Percentiles rank a stretch among this genome's conserved stretches.
Conservation (phyloP, 176 grass and related monocot genomes). For the Typha latifolia region DNA sequence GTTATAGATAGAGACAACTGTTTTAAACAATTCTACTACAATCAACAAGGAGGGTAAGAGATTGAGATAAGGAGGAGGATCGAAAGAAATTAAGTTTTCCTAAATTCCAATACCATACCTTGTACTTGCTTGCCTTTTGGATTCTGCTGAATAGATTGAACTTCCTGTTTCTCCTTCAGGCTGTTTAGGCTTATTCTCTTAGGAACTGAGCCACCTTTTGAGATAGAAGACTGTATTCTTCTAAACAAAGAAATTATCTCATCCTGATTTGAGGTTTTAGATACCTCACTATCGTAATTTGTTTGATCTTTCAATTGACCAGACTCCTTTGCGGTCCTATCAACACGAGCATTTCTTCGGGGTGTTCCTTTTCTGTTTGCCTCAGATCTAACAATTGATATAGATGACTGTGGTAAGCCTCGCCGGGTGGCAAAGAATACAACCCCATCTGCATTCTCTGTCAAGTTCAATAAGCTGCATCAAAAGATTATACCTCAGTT, state of each 20-base stretch:
- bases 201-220: constrained; percentile 19
- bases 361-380: constrained; percentile 15
- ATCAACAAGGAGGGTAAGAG: background rate
- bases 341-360: background rate
- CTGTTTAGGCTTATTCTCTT: constrained; percentile 14
- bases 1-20: background rate
- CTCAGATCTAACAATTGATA: constrained; percentile 22
- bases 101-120: constrained; percentile 4
- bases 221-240: constrained; percentile 37
- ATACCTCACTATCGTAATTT: background rate
- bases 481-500: constrained; percentile 11
- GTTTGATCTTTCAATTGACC: constrained; percentile 3
- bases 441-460: constrained; percentile 28
- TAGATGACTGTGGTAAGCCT: constrained; percentile 4
- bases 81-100: too few species aligned
- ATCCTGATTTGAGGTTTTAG: constrained; percentile 34
- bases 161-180: constrained; percentile 16
- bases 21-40: background rate
- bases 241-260: constrained; percentile 52
- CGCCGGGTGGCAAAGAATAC: constrained; percentile 4
- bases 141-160: background rate
- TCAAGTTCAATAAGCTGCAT: constrained; percentile 26
- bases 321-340: constrained; percentile 3
- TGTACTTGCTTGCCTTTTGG: background rate
- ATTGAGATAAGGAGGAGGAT: background rate